Conservation (phyloP, 306 rosid species). For the Argentina anserina region DNA sequence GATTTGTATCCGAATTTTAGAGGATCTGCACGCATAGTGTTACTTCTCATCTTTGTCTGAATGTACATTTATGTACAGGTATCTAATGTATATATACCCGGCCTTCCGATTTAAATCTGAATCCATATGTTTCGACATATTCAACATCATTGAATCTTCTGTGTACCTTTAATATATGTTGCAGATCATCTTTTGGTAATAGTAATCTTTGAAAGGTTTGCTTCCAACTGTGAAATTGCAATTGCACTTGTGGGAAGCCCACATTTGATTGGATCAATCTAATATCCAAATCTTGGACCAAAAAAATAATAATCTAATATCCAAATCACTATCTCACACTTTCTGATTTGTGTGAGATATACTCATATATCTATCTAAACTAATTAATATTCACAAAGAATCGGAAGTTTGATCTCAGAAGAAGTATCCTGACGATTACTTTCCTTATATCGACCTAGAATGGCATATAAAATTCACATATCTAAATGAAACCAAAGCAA, state of each 20-base stretch:
- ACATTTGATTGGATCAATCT: background rate
- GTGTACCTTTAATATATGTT: background rate
- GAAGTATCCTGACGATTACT: background rate
- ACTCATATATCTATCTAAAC: background rate
- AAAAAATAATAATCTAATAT: too few relatives aligned
- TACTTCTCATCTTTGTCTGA: slow-evolving; percentile 2
- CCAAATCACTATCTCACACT: too few relatives aligned
- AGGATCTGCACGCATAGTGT: slow-evolving; percentile 20
- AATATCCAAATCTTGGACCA: too few relatives aligned
- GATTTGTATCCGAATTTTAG: slow-evolving; percentile 17
- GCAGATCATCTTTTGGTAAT: background rate
- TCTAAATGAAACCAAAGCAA: background rate
- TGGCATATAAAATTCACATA: background rate
- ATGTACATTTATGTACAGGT: slow-evolving; percentile 20
- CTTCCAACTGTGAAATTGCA: background rate
- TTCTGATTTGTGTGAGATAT: background rate
- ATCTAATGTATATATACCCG: slow-evolving; percentile 1
- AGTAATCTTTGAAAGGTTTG: background rate
- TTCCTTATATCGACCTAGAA: background rate
- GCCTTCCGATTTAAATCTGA: background rate
- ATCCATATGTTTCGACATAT: background rate
- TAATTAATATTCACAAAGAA: background rate
- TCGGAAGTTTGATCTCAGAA: background rate
- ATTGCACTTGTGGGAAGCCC: background rate
- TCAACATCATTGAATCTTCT: background rate